These are phyloP conservation scores for Xylaria sp. DNA, from an alignment of 2,329 filamentous ascomycete genomes.

Conservation along the genomic window DNA sequence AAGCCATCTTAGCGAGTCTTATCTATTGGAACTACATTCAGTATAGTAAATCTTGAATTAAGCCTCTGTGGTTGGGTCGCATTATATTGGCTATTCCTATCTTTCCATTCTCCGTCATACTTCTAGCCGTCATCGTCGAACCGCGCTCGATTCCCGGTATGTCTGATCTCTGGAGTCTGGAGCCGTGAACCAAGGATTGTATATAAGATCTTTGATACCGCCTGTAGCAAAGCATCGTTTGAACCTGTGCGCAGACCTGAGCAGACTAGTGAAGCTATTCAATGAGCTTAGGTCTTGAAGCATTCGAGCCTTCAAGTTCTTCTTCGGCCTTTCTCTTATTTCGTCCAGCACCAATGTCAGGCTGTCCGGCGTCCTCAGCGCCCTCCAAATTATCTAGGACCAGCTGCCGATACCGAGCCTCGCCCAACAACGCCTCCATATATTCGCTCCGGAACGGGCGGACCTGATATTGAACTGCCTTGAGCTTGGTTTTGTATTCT, in stretches of 20 bases:
- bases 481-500: neutral
- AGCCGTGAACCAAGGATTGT: no score
- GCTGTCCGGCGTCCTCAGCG: neutral
- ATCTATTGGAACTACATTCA: neutral
- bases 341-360: neutral
- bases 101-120: no score
- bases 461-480: neutral
- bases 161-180: no score
- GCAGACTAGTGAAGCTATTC: neutral
- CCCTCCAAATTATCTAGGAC: conserved; percentile 2
- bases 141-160: no score
- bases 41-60: no score
- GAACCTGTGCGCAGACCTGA: no score
- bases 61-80: no score
- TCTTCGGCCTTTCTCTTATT: conserved; percentile 13
- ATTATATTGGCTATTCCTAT: no score
- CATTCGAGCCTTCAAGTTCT: conserved; percentile 5
- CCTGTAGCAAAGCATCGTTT: no score
- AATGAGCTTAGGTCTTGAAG: conserved; percentile 5
- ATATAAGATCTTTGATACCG: no score
- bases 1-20: conserved; percentile 19
- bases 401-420: conserved; percentile 13
- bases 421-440: conserved; percentile 13
- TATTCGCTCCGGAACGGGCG: conserved; percentile 6
- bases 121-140: no score